Conservation (phyloP, 257 asterid species). For the Avicennia marina region DNA sequence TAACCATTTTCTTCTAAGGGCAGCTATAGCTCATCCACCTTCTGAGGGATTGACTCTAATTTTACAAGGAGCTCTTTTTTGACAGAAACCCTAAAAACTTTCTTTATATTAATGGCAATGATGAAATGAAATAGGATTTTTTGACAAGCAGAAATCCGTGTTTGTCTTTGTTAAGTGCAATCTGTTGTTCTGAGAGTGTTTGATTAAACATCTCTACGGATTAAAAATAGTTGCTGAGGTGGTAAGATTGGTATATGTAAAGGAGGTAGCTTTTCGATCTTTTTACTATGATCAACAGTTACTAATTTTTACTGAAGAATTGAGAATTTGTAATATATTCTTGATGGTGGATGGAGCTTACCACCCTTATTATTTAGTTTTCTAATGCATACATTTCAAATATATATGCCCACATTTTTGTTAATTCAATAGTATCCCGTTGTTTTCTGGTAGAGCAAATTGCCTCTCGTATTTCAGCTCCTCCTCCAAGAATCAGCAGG, state of each 20-base stretch:
- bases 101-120: neutral
- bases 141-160: neutral
- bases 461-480: slow-evolving; percentile 37
- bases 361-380: neutral
- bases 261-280: neutral
- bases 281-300: neutral
- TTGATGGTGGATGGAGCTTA: neutral
- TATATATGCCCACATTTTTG: slow-evolving; percentile 3
- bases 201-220: neutral
- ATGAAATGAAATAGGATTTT: neutral
- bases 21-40: too few relatives aligned
- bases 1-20: too few relatives aligned
- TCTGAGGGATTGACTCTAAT: too few relatives aligned
- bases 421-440: neutral
- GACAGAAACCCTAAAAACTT: neutral
- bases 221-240: neutral
- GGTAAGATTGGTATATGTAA: neutral
- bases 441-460: slow-evolving; percentile 41
- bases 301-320: slow-evolving; percentile 4
- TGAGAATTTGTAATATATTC: neutral
- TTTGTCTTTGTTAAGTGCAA: neutral
- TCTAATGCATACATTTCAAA: neutral
- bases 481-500: slow-evolving; percentile 40
- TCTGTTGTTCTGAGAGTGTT: neutral
- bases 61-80: neutral